phyloP scores from a whole-genome alignment of 2,329 filamentous ascomycete species.

The Exophiala sp. region DNA sequence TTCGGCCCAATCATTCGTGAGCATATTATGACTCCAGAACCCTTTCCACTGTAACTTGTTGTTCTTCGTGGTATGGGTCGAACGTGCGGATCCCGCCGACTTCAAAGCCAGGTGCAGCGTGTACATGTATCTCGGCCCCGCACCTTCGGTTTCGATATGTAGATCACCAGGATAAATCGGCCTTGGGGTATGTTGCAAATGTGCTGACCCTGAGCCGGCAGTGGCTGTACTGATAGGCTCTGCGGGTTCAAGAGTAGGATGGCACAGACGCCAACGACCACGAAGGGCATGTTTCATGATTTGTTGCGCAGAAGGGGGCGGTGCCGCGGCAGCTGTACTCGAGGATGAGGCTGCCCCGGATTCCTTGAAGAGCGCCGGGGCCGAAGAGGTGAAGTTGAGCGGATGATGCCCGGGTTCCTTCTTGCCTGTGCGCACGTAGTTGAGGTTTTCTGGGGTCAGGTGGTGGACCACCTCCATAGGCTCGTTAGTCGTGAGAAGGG shows the following conservation, averaged over 20 bases:
- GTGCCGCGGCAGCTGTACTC: conserved; percentile 32
- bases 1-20: conserved; percentile 86
- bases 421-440: conserved; percentile 31
- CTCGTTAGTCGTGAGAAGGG: conserved; percentile 71
- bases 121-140: conserved; percentile 72
- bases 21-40: conserved; percentile 82
- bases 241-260: conserved; percentile 35
- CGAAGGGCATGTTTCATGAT: conserved; percentile 64
- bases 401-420: conserved; percentile 20
- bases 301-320: conserved; percentile 39
- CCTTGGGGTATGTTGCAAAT: conserved; percentile 27
- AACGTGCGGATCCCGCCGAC: conserved; percentile 48
- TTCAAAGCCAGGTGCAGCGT: conserved; percentile 70
- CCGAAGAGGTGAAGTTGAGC: conserved; percentile 20
- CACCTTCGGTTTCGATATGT: conserved; percentile 80
- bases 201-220: background rate
- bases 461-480: conserved; percentile 83
- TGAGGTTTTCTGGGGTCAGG: conserved; percentile 65
- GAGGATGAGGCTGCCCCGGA: conserved; percentile 37
- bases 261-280: conserved; percentile 61
- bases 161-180: conserved; percentile 50
- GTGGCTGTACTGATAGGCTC: background rate
- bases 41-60: conserved; percentile 85
- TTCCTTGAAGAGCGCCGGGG: conserved; percentile 25
- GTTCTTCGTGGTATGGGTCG: conserved; percentile 58